Conservation (phyloP, 2,329 filamentous ascomycete genomes). For the Pezicula rhizophila region DNA sequence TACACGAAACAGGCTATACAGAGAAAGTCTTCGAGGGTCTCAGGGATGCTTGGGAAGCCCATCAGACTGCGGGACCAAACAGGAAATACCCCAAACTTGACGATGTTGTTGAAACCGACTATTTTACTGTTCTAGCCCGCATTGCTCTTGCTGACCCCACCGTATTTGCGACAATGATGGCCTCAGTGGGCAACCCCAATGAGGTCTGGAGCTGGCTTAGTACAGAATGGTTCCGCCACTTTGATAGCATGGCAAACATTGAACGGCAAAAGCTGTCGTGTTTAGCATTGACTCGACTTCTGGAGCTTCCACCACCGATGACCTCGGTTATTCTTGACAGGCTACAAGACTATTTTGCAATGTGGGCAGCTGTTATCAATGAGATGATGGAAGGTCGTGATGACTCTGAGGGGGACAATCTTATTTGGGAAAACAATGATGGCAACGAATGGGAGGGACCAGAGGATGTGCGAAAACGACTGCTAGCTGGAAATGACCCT, state of each 20-base stretch:
- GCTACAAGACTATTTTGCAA: conserved; percentile 66
- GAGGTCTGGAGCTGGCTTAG: conserved; percentile 55
- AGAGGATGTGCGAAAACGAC: conserved; percentile 46
- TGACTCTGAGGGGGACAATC: conserved; percentile 40
- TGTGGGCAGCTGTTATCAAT: conserved; percentile 67
- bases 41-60: conserved; percentile 64
- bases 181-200: conserved; percentile 34
- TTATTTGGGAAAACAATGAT: conserved; percentile 41
- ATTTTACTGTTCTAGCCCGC: conserved; percentile 75
- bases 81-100: conserved; percentile 63
- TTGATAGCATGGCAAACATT: conserved; percentile 61
- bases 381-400: conserved; percentile 59
- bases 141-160: conserved; percentile 69
- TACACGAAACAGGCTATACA: conserved; percentile 58
- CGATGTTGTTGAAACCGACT: conserved; percentile 74
- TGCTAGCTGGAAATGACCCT: conserved; percentile 53
- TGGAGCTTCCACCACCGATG: conserved; percentile 54
- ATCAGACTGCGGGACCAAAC: conserved; percentile 78
- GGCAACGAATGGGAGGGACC: conserved; percentile 49
- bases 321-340: conserved; percentile 47
- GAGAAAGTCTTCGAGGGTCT: conserved; percentile 59
- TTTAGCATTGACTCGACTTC: conserved; percentile 64
- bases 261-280: conserved; percentile 66
- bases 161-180: conserved; percentile 57
- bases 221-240: conserved; percentile 60